Evolutionary conservation across 2,329 filamentous ascomycete species (phyloP).

Genomic region (Alternaria consortialis): DNA sequence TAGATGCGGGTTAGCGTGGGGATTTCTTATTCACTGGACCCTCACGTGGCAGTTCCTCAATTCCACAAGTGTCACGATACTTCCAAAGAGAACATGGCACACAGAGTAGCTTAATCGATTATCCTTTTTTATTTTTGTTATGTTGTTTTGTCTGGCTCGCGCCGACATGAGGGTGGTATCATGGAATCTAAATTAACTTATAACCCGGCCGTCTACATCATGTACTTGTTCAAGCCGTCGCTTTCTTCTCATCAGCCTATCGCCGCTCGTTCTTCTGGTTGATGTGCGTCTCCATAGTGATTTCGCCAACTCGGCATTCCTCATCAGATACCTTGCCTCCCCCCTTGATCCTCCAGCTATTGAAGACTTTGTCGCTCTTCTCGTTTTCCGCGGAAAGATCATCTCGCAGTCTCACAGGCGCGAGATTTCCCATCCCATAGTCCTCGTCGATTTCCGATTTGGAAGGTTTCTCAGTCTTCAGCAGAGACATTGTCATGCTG

Average conservation of each 20-base stretch:
- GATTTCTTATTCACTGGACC: not conserved
- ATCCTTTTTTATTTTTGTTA: not conserved
- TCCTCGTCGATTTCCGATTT: constrained; percentile 30
- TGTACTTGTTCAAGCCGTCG: not conserved
- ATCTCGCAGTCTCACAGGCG: constrained; percentile 40
- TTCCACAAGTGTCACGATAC: not conserved
- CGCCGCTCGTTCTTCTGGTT: constrained; percentile 29
- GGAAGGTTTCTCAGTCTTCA: constrained; percentile 31
- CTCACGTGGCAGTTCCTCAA: not conserved
- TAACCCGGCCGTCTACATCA: not conserved
- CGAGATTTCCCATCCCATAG: constrained; percentile 32
- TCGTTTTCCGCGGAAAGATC: constrained; percentile 32
- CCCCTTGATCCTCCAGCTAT: constrained; percentile 41
- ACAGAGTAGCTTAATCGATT: not conserved
- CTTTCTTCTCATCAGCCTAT: not conserved
- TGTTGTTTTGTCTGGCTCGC: not conserved
- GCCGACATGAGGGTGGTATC: constrained; percentile 13
- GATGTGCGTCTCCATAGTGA: constrained; percentile 41
- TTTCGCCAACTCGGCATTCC: constrained; percentile 28
- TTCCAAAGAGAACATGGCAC: not conserved
- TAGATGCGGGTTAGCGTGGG: not conserved
- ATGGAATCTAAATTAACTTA: constrained; percentile 8
- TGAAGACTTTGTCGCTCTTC: constrained; percentile 37
- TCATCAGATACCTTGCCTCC: constrained; percentile 41
- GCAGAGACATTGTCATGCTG: constrained; percentile 34